Base-by-base conservation (phyloP, 2,329 filamentous ascomycete genomes). In the Pseudogymnoascus sp. region DNA sequence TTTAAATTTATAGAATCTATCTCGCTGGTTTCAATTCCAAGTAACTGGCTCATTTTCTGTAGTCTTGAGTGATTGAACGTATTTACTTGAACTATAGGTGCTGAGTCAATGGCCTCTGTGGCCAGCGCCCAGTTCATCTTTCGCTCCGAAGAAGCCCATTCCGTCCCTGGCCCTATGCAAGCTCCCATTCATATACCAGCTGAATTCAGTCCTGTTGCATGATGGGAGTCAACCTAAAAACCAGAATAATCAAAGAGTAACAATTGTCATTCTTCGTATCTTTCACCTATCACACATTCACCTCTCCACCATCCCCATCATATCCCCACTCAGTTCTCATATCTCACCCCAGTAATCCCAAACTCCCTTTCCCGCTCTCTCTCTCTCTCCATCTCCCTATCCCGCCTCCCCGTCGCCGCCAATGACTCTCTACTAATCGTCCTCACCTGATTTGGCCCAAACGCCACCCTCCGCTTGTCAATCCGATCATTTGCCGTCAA, bases 401-500 rank as follows among this genome's bases (percentile, higher is more conserved):
- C 16, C 8, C 49, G 49, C 28, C 49, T 16, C 28, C 49, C 16
- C 28, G 33, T 28, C 4, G 49, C 49, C 16, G n/a, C 49, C 16
- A 55, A 12, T 55, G 49, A 55, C 28, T 33, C 49, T 22, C 49
- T 55, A 33, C 49, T 55, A 55, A 55, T 55, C 49, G 16, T 55
- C 16, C 49, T 55, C 25, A 55, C 49, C 11, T 33, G n/a, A 12
- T 55, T 33, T 22, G 28, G 49, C 49, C 49, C 28, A 55, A 55
- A 55, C 16, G 49, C 49, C 28, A 55, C 49, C 16, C 49, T 33
- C 11, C 49, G 49, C 16, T 55, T 55, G n/a, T 55, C n/a, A 55
- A 60, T 60, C 38, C 35, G 22, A 41, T 60, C 58, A 30, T 60
- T 60, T 8, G 58, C 58, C 14, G 58, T 60, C 22, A 60, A 14